Conservation (phyloP, 192 early-diverging fungal genomes). For the Backusella macrospora region DNA sequence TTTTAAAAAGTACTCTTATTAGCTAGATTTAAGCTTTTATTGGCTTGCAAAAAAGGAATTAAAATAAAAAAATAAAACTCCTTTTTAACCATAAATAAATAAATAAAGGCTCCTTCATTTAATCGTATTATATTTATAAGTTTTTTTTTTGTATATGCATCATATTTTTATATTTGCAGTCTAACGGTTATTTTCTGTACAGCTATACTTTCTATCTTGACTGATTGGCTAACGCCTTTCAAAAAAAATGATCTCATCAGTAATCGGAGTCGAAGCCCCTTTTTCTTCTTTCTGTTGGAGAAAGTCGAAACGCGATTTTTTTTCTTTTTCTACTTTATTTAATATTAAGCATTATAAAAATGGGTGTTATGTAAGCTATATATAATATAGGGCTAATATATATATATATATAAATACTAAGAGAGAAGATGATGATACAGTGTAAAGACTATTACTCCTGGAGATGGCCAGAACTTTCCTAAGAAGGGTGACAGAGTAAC, state of each 20-base stretch:
- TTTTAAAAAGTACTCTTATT: too few relatives aligned
- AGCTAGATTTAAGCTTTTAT: background rate
- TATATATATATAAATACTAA: background rate
- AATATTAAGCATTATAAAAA: background rate
- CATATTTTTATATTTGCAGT: background rate
- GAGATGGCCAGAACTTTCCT: slow-evolving; percentile 58
- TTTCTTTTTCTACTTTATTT: background rate
- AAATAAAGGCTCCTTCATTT: background rate
- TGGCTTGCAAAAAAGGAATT: background rate
- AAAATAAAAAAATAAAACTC: background rate
- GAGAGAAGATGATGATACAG: background rate
- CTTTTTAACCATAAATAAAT: background rate
- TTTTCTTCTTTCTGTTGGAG: too few relatives aligned
- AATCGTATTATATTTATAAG: too few relatives aligned
- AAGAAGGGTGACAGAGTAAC: slow-evolving; percentile 65
- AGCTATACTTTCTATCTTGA: background rate
- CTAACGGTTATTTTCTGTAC: background rate
- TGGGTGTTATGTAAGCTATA: background rate
- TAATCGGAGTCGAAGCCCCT: background rate
- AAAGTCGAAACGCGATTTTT: background rate
- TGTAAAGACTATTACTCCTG: slow-evolving; percentile 41
- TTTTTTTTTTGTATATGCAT: too few relatives aligned
- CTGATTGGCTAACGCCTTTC: background rate
- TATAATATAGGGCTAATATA: too few relatives aligned
- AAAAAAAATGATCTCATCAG: background rate